Evolutionary conservation across 2,329 filamentous ascomycete genomes (phyloP).

Genomic region (Trichophyton mentagrophytes): DNA sequence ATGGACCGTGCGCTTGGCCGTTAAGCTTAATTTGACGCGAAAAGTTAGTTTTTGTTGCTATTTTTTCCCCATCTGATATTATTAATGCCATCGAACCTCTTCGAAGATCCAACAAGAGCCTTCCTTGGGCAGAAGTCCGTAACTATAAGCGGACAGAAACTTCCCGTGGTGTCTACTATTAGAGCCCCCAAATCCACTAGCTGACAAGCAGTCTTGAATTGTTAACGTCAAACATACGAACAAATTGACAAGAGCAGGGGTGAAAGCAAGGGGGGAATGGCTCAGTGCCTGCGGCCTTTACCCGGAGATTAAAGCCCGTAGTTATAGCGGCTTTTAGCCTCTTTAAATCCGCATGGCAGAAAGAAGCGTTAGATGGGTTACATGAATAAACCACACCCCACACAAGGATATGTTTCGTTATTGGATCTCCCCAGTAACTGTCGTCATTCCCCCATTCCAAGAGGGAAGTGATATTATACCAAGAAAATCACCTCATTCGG

Average conservation of each 20-base stretch:
- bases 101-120: background rate
- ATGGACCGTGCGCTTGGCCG: background rate
- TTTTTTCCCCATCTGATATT: background rate
- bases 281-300: too few relatives aligned
- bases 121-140: background rate
- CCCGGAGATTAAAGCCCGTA: too few relatives aligned
- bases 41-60: background rate
- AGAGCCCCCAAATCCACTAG: too few relatives aligned
- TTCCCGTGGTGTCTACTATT: too few relatives aligned
- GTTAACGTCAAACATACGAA: too few relatives aligned
- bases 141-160: background rate
- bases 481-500: background rate
- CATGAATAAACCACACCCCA: background rate
- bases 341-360: too few relatives aligned
- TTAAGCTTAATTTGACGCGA: background rate
- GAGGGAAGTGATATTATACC: background rate
- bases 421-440: background rate
- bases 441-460: background rate
- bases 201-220: too few relatives aligned
- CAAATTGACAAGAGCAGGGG: too few relatives aligned
- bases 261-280: too few relatives aligned
- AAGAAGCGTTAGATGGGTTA: background rate
- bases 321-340: too few relatives aligned
- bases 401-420: background rate
- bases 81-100: background rate